phyloP scores from a whole-genome alignment of 371 early-diverging fungal genomes.

The Mucor velutinosus region DNA sequence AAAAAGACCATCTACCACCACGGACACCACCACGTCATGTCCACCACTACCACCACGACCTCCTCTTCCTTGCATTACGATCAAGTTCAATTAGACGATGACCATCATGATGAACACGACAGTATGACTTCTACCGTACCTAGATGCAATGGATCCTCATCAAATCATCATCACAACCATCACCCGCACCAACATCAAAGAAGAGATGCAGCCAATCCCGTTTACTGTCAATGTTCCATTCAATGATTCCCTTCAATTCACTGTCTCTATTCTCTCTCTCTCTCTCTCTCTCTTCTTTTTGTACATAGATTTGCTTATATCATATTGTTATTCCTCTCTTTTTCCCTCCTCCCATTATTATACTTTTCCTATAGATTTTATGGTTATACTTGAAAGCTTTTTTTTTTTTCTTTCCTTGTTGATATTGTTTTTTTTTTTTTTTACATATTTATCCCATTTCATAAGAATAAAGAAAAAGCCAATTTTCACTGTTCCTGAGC shows the following conservation, averaged over 20 bases:
- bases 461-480: background rate
- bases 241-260: background rate
- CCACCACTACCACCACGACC: background rate
- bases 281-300: background rate
- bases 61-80: background rate
- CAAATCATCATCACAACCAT: background rate
- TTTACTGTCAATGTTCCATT: constrained; percentile 5
- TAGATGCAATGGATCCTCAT: background rate
- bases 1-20: background rate
- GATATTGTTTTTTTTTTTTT: background rate
- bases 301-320: constrained; percentile 3
- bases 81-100: constrained; percentile 1
- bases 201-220: constrained; percentile 1
- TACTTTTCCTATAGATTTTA: constrained; percentile 1
- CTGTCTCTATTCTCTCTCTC: background rate
- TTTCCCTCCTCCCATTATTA: background rate
- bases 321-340: background rate
- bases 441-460: background rate
- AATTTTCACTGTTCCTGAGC: background rate
- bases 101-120: background rate
- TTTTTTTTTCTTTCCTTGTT: background rate
- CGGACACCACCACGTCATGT: background rate
- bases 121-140: background rate
- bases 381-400: background rate
- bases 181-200: background rate